phyloP scores from a whole-genome alignment of 2,329 filamentous ascomycete species.

The Colletotrichum cordylinicola region DNA sequence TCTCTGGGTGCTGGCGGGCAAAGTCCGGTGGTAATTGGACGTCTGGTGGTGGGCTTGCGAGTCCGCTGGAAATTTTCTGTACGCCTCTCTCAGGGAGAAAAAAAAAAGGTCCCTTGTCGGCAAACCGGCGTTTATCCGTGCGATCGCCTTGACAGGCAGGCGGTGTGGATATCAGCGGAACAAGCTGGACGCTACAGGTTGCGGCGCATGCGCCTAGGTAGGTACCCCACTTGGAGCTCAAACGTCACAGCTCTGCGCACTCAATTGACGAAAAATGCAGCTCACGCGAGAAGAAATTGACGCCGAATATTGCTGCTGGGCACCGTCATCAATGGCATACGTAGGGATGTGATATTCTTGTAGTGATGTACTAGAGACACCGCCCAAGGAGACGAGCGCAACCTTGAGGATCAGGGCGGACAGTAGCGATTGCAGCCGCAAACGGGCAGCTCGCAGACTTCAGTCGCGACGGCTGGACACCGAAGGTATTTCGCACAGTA shows the following conservation, averaged over 20 bases:
- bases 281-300: background rate
- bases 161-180: background rate
- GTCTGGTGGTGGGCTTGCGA: slow-evolving; percentile 1
- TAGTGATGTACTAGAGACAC: background rate
- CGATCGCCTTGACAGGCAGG: background rate
- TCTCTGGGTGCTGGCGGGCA: background rate
- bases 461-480: too few relatives aligned
- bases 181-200: background rate
- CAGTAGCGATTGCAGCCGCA: too few relatives aligned
- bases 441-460: too few relatives aligned
- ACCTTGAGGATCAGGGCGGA: too few relatives aligned
- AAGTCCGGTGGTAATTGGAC: background rate
- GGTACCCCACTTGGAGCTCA: background rate
- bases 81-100: background rate
- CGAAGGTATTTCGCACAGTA: too few relatives aligned
- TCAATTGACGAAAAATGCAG: background rate
- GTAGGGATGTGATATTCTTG: background rate
- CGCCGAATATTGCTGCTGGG: background rate
- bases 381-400: background rate
- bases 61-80: slow-evolving; percentile 23
- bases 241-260: slow-evolving; percentile 2
- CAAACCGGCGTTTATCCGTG: slow-evolving; percentile 2
- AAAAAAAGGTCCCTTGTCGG: slow-evolving; percentile 11
- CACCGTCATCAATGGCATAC: background rate
- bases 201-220: background rate